Conservation (phyloP, 1,284 basidiomycete species). For the Pseudozyma hubeiensis region DNA sequence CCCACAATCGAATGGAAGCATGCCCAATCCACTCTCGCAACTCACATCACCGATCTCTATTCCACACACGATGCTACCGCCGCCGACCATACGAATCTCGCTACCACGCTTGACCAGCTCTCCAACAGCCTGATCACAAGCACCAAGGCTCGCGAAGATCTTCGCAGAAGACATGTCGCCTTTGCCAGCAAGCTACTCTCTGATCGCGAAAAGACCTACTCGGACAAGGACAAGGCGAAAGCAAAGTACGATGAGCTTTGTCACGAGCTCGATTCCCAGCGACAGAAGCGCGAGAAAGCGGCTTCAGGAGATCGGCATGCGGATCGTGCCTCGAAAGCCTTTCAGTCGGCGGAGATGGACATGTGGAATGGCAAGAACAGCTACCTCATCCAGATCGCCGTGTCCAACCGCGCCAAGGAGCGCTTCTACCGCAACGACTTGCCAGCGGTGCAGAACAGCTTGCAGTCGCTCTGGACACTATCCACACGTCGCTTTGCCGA, state of each 20-base stretch:
- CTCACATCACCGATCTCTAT: slow-evolving; percentile 30
- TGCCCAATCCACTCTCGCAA: slow-evolving; percentile 29
- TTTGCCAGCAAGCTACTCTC: slow-evolving; percentile 43
- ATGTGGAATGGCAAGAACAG: slow-evolving; percentile 58
- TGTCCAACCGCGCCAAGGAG: slow-evolving; percentile 48
- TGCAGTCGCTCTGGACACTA: slow-evolving; percentile 53
- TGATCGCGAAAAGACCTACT: slow-evolving; percentile 53
- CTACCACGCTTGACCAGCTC: slow-evolving; percentile 28
- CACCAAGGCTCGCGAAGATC: slow-evolving; percentile 37
- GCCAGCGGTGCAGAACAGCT: slow-evolving; percentile 38
- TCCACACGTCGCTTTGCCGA: slow-evolving; percentile 32
- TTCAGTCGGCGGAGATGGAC: slow-evolving; percentile 44
- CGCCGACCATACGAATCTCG: slow-evolving; percentile 29
- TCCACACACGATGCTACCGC: slow-evolving; percentile 27
- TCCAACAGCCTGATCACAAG: slow-evolving; percentile 28
- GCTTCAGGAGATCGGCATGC: slow-evolving; percentile 47
- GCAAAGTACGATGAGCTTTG: slow-evolving; percentile 58
- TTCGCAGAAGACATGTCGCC: slow-evolving; percentile 47
- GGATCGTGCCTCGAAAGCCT: slow-evolving; percentile 50
- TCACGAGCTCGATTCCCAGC: slow-evolving; percentile 48
- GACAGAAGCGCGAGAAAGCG: slow-evolving; percentile 53
- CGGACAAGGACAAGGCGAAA: slow-evolving; percentile 52
- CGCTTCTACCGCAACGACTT: slow-evolving; percentile 50
- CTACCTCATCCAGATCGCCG: slow-evolving; percentile 52
- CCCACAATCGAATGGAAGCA: slow-evolving; percentile 51